phyloP scores from a whole-genome alignment of 305 asterid species.

The Plantago coronopus region DNA sequence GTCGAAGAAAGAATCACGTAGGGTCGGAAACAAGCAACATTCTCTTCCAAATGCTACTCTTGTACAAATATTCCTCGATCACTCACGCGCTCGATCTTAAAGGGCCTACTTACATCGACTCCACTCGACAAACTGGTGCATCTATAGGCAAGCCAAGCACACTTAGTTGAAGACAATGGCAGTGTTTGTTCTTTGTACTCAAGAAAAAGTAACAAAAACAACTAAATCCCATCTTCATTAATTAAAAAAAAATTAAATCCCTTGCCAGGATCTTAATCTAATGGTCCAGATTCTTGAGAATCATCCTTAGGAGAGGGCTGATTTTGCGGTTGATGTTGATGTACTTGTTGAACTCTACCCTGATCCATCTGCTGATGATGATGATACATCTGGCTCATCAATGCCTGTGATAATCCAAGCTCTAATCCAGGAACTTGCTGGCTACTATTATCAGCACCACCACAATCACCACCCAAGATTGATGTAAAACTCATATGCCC shows the following conservation, averaged over 20 bases:
- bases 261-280: constrained; percentile 17
- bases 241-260: constrained; percentile 8
- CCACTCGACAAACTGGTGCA: too few relatives aligned
- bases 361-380: constrained; percentile 58
- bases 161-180: too few relatives aligned
- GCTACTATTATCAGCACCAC: constrained; percentile 6
- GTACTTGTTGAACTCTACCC: constrained; percentile 29
- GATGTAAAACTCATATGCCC: constrained; percentile 51
- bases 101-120: too few relatives aligned
- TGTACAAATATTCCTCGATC: too few relatives aligned
- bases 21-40: too few relatives aligned
- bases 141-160: too few relatives aligned
- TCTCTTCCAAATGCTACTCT: too few relatives aligned
- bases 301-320: constrained; percentile 51
- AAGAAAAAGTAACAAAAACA: too few relatives aligned
- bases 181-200: too few relatives aligned
- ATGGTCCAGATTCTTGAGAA: constrained; percentile 60
- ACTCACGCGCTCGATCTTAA: too few relatives aligned
- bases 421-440: constrained; percentile 65
- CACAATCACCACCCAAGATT: constrained; percentile 32
- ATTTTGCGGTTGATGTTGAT: constrained; percentile 27
- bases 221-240: neutral
- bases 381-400: constrained; percentile 60
- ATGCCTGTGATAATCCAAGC: constrained; percentile 59
- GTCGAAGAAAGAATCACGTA: too few relatives aligned